Evolutionary conservation across 805 yeast species (phyloP).

Genomic region (Nakazawaea peltata): DNA sequence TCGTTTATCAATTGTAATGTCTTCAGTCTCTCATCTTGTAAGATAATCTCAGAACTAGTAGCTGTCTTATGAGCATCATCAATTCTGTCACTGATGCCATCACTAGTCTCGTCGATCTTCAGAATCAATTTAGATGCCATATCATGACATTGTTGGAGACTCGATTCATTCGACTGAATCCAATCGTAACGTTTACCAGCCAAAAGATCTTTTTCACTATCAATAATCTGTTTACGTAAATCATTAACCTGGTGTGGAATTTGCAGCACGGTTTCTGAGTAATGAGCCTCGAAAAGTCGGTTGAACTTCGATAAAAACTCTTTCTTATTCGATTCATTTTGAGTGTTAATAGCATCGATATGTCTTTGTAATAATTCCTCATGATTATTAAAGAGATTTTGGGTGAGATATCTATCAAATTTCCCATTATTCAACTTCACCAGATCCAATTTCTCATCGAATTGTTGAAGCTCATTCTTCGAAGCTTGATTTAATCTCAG

Average conservation of each 20-base stretch:
- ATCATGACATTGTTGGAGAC: not conserved
- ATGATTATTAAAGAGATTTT: slow-evolving; percentile 7
- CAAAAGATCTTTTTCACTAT: slow-evolving; percentile 5
- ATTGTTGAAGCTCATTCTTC: slow-evolving; percentile 13
- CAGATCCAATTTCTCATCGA: slow-evolving; percentile 3
- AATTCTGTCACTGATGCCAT: slow-evolving; percentile 6
- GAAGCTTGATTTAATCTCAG: slow-evolving; percentile 11
- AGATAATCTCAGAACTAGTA: slow-evolving; percentile 1
- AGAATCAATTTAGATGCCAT: slow-evolving; percentile 2
- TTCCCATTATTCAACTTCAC: slow-evolving; percentile 1
- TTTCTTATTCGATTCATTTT: slow-evolving; percentile 6
- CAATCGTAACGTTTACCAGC: slow-evolving; percentile 6
- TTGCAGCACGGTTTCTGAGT: not conserved
- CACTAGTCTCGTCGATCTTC: slow-evolving; percentile 11
- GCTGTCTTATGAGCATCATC: slow-evolving; percentile 14
- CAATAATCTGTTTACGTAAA: slow-evolving; percentile 2
- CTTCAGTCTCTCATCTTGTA: slow-evolving; percentile 5
- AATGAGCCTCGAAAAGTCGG: slow-evolving; percentile 3
- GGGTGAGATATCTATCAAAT: slow-evolving; percentile 7
- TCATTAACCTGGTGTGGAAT: slow-evolving; percentile 3
- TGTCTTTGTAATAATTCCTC: slow-evolving; percentile 7
- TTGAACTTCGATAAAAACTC: slow-evolving; percentile 2
- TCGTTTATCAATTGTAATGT: not conserved
- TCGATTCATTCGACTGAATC: not conserved
- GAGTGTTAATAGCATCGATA: slow-evolving; percentile 3